These are phyloP conservation scores for Crotalaria pallida DNA, from an alignment of 306 rosid genomes.

Conservation along the genomic window DNA sequence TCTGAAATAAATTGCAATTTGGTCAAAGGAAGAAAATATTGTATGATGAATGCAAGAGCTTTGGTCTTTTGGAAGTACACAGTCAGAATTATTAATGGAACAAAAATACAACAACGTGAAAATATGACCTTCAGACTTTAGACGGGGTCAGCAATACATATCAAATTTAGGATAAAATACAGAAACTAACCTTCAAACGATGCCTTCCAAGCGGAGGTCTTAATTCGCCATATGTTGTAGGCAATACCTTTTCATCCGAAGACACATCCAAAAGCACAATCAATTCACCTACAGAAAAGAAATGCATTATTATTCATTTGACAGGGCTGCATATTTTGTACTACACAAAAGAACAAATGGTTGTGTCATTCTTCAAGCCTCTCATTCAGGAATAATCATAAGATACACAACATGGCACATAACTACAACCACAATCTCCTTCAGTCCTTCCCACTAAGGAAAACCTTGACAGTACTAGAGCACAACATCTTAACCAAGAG, in stretches of 20 bases:
- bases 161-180: neutral
- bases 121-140: neutral
- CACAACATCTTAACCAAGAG: neutral
- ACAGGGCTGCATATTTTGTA: conserved; percentile 1
- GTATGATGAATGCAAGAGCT: neutral
- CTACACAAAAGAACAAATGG: neutral
- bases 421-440: neutral
- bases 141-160: neutral
- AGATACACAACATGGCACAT: neutral
- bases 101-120: neutral
- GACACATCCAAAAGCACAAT: conserved; percentile 66
- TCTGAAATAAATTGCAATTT: conserved; percentile 43
- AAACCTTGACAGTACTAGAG: neutral
- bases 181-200: conserved; percentile 71
- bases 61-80: neutral
- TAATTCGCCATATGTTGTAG: conserved; percentile 90
- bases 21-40: conserved; percentile 3
- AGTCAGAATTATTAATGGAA: neutral
- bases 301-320: conserved; percentile 8
- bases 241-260: conserved; percentile 63
- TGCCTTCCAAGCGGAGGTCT: conserved; percentile 99
- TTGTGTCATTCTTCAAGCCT: neutral
- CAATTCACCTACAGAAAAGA: conserved; percentile 60
- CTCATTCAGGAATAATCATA: neutral
- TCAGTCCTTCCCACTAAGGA: neutral